phyloP scores from a whole-genome alignment of 176 grass and related monocot species.

The Carex myosuroides region DNA sequence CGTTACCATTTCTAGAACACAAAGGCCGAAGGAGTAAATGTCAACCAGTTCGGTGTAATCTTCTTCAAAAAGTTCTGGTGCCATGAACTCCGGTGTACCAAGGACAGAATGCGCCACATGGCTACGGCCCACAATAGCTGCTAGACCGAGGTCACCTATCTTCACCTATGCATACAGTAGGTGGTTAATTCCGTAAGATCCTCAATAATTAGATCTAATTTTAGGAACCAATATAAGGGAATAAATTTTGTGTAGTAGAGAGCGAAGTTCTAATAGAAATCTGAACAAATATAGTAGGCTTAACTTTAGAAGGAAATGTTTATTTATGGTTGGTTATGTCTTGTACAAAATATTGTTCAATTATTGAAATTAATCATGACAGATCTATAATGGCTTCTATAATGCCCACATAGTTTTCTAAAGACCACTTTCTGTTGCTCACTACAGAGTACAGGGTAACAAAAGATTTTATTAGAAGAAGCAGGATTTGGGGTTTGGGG shows the following conservation, averaged over 20 bases:
- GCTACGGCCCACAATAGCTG: constrained; percentile 71
- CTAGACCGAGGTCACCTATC: constrained; percentile 91
- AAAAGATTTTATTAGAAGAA: background rate
- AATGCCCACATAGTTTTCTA: background rate
- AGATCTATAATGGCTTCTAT: background rate
- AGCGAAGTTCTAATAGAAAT: background rate
- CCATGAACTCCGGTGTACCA: constrained; percentile 98
- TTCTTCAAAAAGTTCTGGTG: constrained; percentile 92
- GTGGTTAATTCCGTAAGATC: background rate
- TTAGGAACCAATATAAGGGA: background rate
- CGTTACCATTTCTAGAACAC: constrained; percentile 96
- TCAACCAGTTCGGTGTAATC: constrained; percentile 92
- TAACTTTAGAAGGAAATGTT: background rate
- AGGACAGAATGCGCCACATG: constrained; percentile 80
- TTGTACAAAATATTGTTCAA: background rate
- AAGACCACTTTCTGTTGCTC: background rate
- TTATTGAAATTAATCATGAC: background rate
- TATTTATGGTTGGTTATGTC: background rate
- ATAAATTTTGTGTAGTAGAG: background rate
- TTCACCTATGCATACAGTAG: constrained; percentile 47
- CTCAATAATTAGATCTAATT: background rate
- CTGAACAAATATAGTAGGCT: background rate
- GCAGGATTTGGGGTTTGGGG: background rate
- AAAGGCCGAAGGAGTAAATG: constrained; percentile 95
- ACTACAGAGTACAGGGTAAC: background rate